Conservation (phyloP, 1,284 basidiomycete genomes). For the Irpex sp. region DNA sequence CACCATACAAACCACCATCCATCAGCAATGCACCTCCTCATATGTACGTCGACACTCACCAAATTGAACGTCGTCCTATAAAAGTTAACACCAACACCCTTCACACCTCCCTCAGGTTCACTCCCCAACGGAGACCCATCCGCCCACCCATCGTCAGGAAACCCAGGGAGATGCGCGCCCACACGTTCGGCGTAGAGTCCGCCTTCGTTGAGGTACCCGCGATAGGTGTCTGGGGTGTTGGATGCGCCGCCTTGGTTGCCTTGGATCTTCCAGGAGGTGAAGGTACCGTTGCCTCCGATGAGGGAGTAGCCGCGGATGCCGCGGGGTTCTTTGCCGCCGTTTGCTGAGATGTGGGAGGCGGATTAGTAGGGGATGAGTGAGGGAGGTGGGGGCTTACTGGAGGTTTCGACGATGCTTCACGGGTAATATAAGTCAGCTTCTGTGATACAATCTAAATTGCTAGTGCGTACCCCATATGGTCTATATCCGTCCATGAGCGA, state of each 20-base stretch:
- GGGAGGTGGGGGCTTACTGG: constrained; percentile 29
- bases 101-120: constrained; percentile 22
- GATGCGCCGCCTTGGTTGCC: constrained; percentile 47
- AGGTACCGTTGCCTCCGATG: constrained; percentile 34
- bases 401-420: constrained; percentile 41
- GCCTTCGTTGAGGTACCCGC: constrained; percentile 49
- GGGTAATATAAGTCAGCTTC: too few relatives aligned
- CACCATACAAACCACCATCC: neutral
- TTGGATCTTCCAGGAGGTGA: constrained; percentile 43
- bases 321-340: constrained; percentile 45
- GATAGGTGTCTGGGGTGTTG: constrained; percentile 37
- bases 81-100: constrained; percentile 44
- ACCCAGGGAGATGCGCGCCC: constrained; percentile 49
- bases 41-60: constrained; percentile 16
- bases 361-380: neutral
- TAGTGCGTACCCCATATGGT: constrained; percentile 49
- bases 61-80: constrained; percentile 45
- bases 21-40: neutral
- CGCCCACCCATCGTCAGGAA: constrained; percentile 38
- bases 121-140: constrained; percentile 26
- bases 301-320: constrained; percentile 45
- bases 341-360: constrained; percentile 25
- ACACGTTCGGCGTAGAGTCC: constrained; percentile 46
- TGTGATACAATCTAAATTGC: too few relatives aligned
- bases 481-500: constrained; percentile 18